Percentiles rank a stretch among this genome's conserved stretches.
phyloP scores from a whole-genome alignment of 192 early-diverging fungal species.

The Entomortierella lignicola region DNA sequence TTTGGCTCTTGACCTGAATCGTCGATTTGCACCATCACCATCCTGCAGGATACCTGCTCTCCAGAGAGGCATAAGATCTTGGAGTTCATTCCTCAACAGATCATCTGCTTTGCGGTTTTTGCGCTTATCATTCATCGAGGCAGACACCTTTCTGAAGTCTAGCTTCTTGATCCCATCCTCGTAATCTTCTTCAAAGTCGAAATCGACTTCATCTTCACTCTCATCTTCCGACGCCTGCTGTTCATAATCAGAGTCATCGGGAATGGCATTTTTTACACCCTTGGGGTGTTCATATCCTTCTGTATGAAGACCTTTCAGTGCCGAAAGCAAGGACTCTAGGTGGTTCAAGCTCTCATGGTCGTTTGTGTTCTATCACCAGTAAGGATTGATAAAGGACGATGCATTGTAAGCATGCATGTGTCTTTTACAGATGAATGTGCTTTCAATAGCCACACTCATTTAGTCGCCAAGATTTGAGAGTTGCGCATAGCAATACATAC shows the following conservation, averaged over 20 bases:
- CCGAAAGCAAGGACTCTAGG: slow-evolving; percentile 25
- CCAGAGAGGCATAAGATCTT: slow-evolving; percentile 44
- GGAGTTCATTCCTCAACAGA: slow-evolving; percentile 31
- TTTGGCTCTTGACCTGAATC: slow-evolving; percentile 39
- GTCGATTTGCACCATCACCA: slow-evolving; percentile 36
- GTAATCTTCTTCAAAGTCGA: slow-evolving; percentile 49
- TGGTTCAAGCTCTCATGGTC: slow-evolving; percentile 17
- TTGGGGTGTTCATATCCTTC: slow-evolving; percentile 30
- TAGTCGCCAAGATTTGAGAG: too few relatives aligned
- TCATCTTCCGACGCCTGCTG: slow-evolving; percentile 18
- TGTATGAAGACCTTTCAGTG: slow-evolving; percentile 31
- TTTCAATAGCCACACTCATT: too few relatives aligned
- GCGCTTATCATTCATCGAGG: slow-evolving; percentile 23
- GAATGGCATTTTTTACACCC: slow-evolving; percentile 2
- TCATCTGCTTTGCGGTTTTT: slow-evolving; percentile 40
- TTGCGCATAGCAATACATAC: slow-evolving; percentile 13
- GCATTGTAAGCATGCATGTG: background rate
- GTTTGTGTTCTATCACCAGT: slow-evolving; percentile 24
- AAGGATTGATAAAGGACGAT: background rate
- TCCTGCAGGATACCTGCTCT: slow-evolving; percentile 30
- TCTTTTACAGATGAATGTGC: too few relatives aligned
- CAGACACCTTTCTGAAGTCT: slow-evolving; percentile 27
- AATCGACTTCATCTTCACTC: slow-evolving; percentile 32
- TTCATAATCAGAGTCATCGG: slow-evolving; percentile 35
- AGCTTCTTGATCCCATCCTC: slow-evolving; percentile 39